Evolutionary conservation across 768 basidiomycete genomes (phyloP), one percentile per base, ranked within the genome.

Genomic region (Nevesoporus exiguus): DNA sequence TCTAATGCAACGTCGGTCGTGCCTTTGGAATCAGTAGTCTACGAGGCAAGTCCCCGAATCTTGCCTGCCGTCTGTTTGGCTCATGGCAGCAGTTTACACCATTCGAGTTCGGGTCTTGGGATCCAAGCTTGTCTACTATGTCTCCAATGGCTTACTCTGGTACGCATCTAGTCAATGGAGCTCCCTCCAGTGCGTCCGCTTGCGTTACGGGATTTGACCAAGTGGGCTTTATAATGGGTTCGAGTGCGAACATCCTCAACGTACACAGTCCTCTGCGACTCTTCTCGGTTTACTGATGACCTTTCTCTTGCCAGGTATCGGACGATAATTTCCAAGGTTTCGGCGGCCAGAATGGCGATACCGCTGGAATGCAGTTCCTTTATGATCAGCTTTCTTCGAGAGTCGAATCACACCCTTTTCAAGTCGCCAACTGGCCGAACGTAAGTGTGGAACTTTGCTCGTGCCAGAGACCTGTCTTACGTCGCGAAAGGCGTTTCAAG

Each of bases 151-250:
- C 79, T 0, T 83, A 78, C 58, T 77, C 81, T 7, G 93, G 93
- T 6, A 90, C 88, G 0, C 74, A 77, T 55, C 64, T 92, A 17
- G 66, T 69, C 22, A 79, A 85, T 52, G 88, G 86, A 3, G 62
- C 73, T 53, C 77, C 85, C 0, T 71, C 69, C 11, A 83, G 80
- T 55, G 67, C 73, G 7, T 79, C 81, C 11, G 69, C 80, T 1
- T 95, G 93, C 66, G 83, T 84, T 13, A 80, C 78, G 5, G 84
- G 83, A 7, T 92, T 90, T 61, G 88, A 92, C 63, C 86, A 87
- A 66, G 80, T 78, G 0, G 79, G 78, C 0, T 93, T 90, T 65
- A 66, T 92, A 31, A 85, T 90, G 76, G 90, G 87, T 9, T 82
- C 81, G 3, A 90, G 88, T 34, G 80, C 87, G 17, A 85, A 79